Percentiles rank a stretch among this genome's conserved stretches.
These are phyloP conservation scores for Quercus agrifolia DNA, from an alignment of 306 rosid genomes.

Conservation along the genomic window DNA sequence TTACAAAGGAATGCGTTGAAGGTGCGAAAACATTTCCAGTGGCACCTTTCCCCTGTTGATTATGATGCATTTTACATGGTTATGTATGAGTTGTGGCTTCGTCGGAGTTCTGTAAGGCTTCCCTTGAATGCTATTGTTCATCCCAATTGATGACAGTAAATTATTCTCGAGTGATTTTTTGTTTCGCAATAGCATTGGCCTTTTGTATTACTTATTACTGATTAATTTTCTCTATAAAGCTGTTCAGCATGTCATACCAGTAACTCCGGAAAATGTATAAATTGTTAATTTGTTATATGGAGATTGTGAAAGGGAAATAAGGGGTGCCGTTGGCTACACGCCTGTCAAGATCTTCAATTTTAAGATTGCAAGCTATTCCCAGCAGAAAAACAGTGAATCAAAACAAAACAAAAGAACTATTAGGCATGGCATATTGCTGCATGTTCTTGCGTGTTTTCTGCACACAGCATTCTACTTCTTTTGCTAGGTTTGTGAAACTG, in stretches of 20 bases:
- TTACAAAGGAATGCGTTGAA: conserved; percentile 57
- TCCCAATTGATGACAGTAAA: not conserved
- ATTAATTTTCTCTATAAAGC: not conserved
- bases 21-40: conserved; percentile 73
- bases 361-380: too few relatives aligned
- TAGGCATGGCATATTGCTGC: too few relatives aligned
- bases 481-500: too few relatives aligned
- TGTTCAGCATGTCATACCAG: not conserved
- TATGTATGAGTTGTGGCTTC: conserved; percentile 85
- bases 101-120: conserved; percentile 51
- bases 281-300: too few relatives aligned
- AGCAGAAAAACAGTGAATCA: too few relatives aligned
- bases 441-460: too few relatives aligned
- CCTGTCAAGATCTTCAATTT: too few relatives aligned
- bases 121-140: conserved; percentile 10
- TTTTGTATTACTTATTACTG: not conserved
- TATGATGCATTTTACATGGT: conserved; percentile 81
- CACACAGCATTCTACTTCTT: too few relatives aligned
- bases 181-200: not conserved
- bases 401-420: too few relatives aligned
- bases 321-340: too few relatives aligned
- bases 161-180: not conserved
- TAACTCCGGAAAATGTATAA: not conserved
- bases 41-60: conserved; percentile 64
- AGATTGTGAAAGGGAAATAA: too few relatives aligned